These are phyloP conservation scores for Cicer bijugum DNA, from an alignment of 306 rosid genomes.

Conservation along the genomic window DNA sequence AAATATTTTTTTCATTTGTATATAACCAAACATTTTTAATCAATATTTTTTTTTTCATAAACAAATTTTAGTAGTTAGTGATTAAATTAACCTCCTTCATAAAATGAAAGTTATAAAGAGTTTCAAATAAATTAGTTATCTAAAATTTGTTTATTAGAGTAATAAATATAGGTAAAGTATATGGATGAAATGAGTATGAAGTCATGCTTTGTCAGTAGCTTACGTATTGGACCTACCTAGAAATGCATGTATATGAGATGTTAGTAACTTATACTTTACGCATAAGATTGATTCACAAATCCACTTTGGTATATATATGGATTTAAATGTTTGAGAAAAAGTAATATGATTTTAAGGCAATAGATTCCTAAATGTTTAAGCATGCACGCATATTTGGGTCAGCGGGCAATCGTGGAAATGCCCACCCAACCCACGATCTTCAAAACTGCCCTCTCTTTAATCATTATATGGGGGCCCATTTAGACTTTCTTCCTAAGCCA, in stretches of 20 bases:
- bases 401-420: conserved; percentile 61
- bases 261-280: conserved; percentile 78
- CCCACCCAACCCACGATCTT: conserved; percentile 69
- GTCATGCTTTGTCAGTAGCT: conserved; percentile 80
- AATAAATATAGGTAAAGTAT: too few species aligned
- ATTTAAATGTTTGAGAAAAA: conserved; percentile 43
- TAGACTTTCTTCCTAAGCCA: conserved; percentile 86
- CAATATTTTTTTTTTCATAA: too few species aligned
- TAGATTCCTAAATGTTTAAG: conserved; percentile 51
- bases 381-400: conserved; percentile 61
- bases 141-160: neutral
- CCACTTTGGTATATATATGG: conserved; percentile 43
- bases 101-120: too few species aligned
- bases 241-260: conserved; percentile 52
- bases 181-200: conserved; percentile 54
- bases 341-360: conserved; percentile 45
- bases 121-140: neutral
- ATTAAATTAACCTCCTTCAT: too few species aligned
- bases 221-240: conserved; percentile 57
- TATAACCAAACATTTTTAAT: neutral
- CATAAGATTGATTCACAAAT: conserved; percentile 54
- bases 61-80: too few species aligned
- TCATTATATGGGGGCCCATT: conserved; percentile 73
- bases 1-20: neutral
- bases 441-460: conserved; percentile 60